phyloP scores from a whole-genome alignment of 768 basidiomycete species.

The Austroboletus festivus region DNA sequence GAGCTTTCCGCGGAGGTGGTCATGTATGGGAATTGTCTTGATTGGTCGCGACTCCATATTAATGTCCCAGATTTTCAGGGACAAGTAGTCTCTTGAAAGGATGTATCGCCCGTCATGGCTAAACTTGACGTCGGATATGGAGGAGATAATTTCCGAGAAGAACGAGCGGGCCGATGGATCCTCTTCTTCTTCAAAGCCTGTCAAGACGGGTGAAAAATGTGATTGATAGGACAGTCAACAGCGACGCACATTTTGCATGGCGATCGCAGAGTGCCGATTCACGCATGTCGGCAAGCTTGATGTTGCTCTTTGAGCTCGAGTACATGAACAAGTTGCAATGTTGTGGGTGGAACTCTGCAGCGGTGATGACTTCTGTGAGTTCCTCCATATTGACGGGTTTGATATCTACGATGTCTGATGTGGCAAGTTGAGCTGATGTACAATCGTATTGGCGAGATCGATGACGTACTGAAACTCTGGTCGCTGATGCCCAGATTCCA shows the following conservation, averaged over 20 bases:
- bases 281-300: conserved; percentile 99
- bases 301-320: conserved; percentile 98
- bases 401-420: conserved; percentile 96
- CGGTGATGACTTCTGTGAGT: conserved; percentile 99
- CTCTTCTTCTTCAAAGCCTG: conserved; percentile 99
- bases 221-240: neutral
- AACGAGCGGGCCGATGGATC: conserved; percentile 96
- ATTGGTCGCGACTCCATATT: conserved; percentile 97
- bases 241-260: conserved; percentile 86
- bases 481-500: conserved; percentile 99
- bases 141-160: conserved; percentile 99
- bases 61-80: conserved; percentile 99
- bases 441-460: conserved; percentile 1
- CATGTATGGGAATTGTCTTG: conserved; percentile 98
- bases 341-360: conserved; percentile 96
- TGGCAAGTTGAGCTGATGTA: conserved; percentile 1
- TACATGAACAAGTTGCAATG: conserved; percentile 99
- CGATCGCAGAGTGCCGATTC: conserved; percentile 95
- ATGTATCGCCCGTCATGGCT: conserved; percentile 97
- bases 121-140: conserved; percentile 99
- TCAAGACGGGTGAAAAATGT: conserved; percentile 12
- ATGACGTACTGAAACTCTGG: conserved; percentile 92
- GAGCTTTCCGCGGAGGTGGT: conserved; percentile 93
- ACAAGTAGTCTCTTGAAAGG: conserved; percentile 93
- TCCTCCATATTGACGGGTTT: conserved; percentile 99